phyloP scores from a whole-genome alignment of 2,329 filamentous ascomycete species.

The Fusarium phyllophilum region DNA sequence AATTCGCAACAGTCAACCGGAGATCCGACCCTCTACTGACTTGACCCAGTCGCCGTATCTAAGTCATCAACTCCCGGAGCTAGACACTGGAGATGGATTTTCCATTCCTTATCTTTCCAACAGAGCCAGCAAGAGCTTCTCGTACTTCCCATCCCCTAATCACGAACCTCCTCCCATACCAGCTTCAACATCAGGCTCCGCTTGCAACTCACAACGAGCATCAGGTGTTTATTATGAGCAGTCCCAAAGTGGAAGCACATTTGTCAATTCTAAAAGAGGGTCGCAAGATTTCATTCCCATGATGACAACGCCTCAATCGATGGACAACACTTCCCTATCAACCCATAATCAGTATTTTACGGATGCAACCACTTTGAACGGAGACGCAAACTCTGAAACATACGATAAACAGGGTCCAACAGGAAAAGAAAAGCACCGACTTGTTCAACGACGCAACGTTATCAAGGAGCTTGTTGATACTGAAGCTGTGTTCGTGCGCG shows the following conservation, averaged over 20 bases:
- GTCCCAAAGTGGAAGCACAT: conserved; percentile 53
- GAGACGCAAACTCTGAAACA: conserved; percentile 47
- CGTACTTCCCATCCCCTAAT: conserved; percentile 55
- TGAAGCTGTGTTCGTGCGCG: conserved; percentile 87
- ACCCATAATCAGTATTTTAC: conserved; percentile 53
- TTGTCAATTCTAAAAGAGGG: conserved; percentile 56
- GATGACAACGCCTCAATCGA: conserved; percentile 57
- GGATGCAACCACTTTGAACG: conserved; percentile 52
- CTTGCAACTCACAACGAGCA: conserved; percentile 56
- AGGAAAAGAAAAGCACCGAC: conserved; percentile 72
- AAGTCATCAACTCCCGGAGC: conserved; percentile 59
- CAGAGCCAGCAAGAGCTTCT: conserved; percentile 44
- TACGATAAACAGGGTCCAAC: conserved; percentile 55
- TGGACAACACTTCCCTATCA: conserved; percentile 58
- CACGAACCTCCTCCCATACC: conserved; percentile 64
- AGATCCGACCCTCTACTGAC: conserved; percentile 39
- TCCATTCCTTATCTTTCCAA: conserved; percentile 58
- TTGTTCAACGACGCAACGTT: conserved; percentile 83
- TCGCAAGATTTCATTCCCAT: conserved; percentile 58
- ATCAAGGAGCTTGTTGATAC: conserved; percentile 95
- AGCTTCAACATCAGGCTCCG: conserved; percentile 47
- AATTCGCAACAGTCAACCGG: conserved; percentile 34
- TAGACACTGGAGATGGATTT: conserved; percentile 63
- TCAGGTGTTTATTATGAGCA: conserved; percentile 53
- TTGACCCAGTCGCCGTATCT: conserved; percentile 44